Base-by-base conservation (phyloP, 805 yeast species). In the Saccharomycopsis sp. region DNA sequence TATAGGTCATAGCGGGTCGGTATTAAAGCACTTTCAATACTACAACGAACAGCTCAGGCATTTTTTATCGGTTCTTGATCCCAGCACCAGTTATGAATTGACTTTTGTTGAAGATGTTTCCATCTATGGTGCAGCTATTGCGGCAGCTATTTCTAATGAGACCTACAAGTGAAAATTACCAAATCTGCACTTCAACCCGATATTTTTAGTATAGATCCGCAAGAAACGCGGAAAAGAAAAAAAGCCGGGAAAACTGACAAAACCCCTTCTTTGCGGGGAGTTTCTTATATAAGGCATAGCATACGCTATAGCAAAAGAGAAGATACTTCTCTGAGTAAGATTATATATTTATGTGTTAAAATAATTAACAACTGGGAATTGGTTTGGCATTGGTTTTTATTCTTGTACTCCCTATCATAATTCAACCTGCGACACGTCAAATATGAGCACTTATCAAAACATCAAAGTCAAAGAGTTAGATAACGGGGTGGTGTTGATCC, bases 401-500 rank as follows among this genome's bases (percentile, higher is more conserved):
- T n/a, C n/a, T n/a, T n/a, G n/a, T n/a, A n/a, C n/a, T n/a, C n/a
- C n/a, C n/a, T n/a, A n/a, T n/a, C n/a, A n/a, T n/a, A n/a, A n/a
- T n/a, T 37, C 44, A 37, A 37, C 12, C 44, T 12, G 44, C 12
- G n/a, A 37, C 12, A 37, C n/a, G 12, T 8, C 12, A 44, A 44
- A 18, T 12, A 18, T 44, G 8, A 44, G 4, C 16, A 44, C 7
- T 4, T 58, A 58, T 47, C 18, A 58, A 34, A 51, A 20, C 34
- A 55, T 59, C 58, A 57, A 44, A 23, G 72, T 72, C n/a, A 69
- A 75, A 40, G 68, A 66, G 60, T 77, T 79, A 1, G 66, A 66
- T 0, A 58, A 67, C 1, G 76, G 77, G 34, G 79, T 76, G 24
- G 65, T 71, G 5, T 67, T 73, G 57, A 69, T 75, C 24, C 66